A percentile compares a stretch with the other conserved stretches of the same genome.
Conservation (phyloP, 2,329 filamentous ascomycete genomes). For the Xylariaceae sp. region DNA sequence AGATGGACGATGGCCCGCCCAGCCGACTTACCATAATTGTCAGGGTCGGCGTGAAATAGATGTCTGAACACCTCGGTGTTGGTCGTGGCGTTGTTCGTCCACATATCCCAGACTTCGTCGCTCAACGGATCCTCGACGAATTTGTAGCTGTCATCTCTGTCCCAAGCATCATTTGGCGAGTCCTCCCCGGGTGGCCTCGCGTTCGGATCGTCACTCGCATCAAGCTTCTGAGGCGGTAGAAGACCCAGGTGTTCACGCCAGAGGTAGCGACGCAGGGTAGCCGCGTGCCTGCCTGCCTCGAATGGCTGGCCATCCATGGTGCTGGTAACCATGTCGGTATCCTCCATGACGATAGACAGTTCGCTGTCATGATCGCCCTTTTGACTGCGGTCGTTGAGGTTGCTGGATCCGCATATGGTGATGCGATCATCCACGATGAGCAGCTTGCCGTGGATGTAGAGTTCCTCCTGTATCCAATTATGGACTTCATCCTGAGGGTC, state of each 20-base stretch:
- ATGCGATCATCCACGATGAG: constrained; percentile 82
- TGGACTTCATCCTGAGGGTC: constrained; percentile 67
- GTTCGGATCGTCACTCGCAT: constrained; percentile 61
- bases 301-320: constrained; percentile 73
- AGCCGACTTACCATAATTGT: constrained; percentile 59
- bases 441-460: constrained; percentile 91
- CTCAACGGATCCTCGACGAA: constrained; percentile 65
- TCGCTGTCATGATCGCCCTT: constrained; percentile 86
- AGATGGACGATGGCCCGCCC: not conserved
- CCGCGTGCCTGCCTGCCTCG: constrained; percentile 72
- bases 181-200: constrained; percentile 63
- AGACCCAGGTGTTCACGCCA: constrained; percentile 90
- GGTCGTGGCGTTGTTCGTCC: constrained; percentile 59
- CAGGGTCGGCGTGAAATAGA: constrained; percentile 80
- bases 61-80: constrained; percentile 74
- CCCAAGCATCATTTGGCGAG: constrained; percentile 55
- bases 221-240: constrained; percentile 62
- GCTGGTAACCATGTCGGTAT: constrained; percentile 62
- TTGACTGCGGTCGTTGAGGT: constrained; percentile 87
- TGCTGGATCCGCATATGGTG: constrained; percentile 79
- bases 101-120: constrained; percentile 59
- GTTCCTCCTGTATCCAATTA: constrained; percentile 90
- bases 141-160: constrained; percentile 53
- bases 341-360: constrained; percentile 82
- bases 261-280: constrained; percentile 71